Evolutionary conservation across 176 grass and related monocot genomes (phyloP).

Genomic region (Aegilops longissima): DNA sequence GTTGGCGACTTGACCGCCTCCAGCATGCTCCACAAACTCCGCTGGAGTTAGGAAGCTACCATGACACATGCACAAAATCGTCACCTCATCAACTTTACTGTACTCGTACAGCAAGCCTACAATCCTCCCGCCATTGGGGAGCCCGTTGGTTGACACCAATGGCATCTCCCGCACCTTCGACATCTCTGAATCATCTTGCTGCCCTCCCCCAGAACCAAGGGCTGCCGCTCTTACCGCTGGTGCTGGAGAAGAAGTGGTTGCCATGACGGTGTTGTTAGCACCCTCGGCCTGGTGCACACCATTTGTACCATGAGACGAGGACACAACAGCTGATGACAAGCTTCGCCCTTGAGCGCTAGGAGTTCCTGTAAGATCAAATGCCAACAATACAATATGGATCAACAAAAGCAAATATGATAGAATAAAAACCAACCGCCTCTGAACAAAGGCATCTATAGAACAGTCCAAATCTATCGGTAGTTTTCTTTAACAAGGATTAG

Average conservation of each 20-base stretch:
- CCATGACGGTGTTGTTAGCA: background rate
- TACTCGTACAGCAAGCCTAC: conserved; percentile 79
- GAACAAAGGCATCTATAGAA: background rate
- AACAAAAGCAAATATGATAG: background rate
- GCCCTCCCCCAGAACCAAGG: conserved; percentile 10
- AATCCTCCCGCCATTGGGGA: conserved; percentile 56
- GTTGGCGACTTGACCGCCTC: conserved; percentile 50
- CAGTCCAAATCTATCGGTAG: background rate
- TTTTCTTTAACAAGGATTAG: background rate
- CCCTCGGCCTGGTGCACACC: background rate
- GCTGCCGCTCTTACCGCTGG: background rate
- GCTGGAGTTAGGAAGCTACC: conserved; percentile 69
- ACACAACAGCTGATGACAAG: background rate
- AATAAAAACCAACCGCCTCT: background rate
- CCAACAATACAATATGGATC: background rate
- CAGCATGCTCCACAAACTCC: conserved; percentile 83
- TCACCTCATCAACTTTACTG: conserved; percentile 59
- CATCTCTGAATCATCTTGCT: background rate
- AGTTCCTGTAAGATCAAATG: conserved; percentile 18
- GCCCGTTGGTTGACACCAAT: conserved; percentile 58
- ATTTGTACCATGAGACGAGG: background rate
- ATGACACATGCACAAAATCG: conserved; percentile 78
- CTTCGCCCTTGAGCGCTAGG: background rate
- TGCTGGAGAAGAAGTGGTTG: background rate
- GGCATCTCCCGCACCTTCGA: conserved; percentile 58